Evolutionary conservation across 306 rosid species (phyloP).

Genomic region (Quercus glauca): DNA sequence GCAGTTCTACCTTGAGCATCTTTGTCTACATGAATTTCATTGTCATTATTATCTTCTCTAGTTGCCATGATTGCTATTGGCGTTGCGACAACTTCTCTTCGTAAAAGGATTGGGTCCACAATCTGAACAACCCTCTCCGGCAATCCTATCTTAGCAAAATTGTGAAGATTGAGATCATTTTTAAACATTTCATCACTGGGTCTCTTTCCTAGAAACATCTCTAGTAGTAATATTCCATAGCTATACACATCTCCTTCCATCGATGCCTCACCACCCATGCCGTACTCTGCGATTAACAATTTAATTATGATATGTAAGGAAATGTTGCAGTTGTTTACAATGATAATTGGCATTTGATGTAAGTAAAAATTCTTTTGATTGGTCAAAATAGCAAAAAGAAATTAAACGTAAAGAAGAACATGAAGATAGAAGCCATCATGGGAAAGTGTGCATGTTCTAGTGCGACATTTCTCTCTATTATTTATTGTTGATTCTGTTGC

Average conservation of each 20-base stretch:
- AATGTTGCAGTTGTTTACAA: no score
- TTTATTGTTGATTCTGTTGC: no score
- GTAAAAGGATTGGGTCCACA: constrained; percentile 32
- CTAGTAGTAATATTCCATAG: constrained; percentile 36
- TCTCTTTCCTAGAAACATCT: constrained; percentile 23
- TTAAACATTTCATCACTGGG: constrained; percentile 34
- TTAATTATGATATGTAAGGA: background rate
- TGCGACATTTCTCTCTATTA: no score
- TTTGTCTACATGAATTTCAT: background rate
- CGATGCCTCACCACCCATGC: constrained; percentile 26
- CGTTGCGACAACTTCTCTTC: background rate
- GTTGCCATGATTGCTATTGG: background rate
- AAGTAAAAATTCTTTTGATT: no score
- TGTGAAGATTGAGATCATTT: constrained; percentile 21
- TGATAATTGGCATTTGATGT: no score
- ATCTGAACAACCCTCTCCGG: constrained; percentile 21
- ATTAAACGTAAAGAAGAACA: no score
- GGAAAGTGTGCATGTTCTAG: no score
- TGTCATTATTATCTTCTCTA: background rate
- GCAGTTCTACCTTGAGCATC: background rate
- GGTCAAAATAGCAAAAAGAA: no score
- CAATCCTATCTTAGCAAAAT: constrained; percentile 19
- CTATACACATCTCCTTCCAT: constrained; percentile 32
- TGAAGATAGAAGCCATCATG: no score
- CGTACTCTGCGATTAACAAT: constrained; percentile 25